phyloP scores from a whole-genome alignment of 257 asterid species.

The Solanum raphanifolium region DNA sequence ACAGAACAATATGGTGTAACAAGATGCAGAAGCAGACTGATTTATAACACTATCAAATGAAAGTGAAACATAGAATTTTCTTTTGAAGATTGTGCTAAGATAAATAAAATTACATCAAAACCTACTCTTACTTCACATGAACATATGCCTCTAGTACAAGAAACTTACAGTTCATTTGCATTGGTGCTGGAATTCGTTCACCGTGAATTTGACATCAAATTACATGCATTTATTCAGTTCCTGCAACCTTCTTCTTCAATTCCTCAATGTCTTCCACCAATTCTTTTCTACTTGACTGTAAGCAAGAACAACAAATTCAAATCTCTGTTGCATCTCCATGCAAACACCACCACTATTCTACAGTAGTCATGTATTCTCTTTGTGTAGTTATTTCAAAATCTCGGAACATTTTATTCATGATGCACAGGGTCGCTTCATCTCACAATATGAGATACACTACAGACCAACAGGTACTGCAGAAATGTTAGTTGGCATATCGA shows the following conservation, averaged over 20 bases:
- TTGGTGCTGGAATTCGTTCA: neutral
- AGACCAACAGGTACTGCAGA: neutral
- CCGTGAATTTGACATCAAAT: neutral
- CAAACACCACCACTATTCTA: slow-evolving; percentile 13
- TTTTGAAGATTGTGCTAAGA: slow-evolving; percentile 5
- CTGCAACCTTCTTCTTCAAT: slow-evolving; percentile 82
- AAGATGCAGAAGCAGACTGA: neutral
- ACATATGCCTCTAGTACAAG: slow-evolving; percentile 27
- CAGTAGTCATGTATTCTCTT: neutral
- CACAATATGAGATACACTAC: neutral
- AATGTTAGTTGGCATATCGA: neutral
- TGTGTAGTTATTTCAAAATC: neutral
- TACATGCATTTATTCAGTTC: slow-evolving; percentile 43
- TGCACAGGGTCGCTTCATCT: neutral
- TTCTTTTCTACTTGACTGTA: slow-evolving; percentile 81
- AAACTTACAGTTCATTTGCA: neutral
- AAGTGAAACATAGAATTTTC: slow-evolving; percentile 7
- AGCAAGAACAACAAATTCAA: slow-evolving; percentile 11
- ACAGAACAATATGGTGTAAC: neutral
- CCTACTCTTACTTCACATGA: slow-evolving; percentile 32
- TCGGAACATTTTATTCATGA: neutral
- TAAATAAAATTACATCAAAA: slow-evolving; percentile 18
- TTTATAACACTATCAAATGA: neutral
- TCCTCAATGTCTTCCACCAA: slow-evolving; percentile 68
- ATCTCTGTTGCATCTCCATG: slow-evolving; percentile 49